A percentile compares a stretch with the other conserved stretches of the same genome.
Conservation (phyloP, 805 yeast species). For the Hanseniaspora singularis region DNA sequence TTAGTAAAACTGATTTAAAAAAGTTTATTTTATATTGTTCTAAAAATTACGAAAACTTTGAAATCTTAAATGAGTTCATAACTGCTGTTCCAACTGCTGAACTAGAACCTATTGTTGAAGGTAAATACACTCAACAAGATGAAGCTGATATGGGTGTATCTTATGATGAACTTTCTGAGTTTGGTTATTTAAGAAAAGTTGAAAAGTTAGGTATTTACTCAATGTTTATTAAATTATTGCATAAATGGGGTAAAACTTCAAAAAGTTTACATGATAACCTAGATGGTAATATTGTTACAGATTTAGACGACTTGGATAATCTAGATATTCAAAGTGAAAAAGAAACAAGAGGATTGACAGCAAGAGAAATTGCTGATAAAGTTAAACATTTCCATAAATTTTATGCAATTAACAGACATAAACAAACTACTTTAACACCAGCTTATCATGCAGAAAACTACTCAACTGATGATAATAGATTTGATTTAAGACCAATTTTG, state of each 20-base stretch:
- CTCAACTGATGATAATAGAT: slow-evolving; percentile 95
- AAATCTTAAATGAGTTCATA: slow-evolving; percentile 64
- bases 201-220: slow-evolving; percentile 94
- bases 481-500: slow-evolving; percentile 90
- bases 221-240: slow-evolving; percentile 80
- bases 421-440: slow-evolving; percentile 95
- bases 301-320: slow-evolving; percentile 5
- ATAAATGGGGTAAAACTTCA: slow-evolving; percentile 50
- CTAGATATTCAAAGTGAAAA: not conserved
- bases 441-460: slow-evolving; percentile 96
- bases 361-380: slow-evolving; percentile 78
- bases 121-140: slow-evolving; percentile 79
- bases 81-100: slow-evolving; percentile 97
- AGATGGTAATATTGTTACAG: slow-evolving; percentile 8
- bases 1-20: slow-evolving; percentile 86
- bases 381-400: slow-evolving; percentile 87
- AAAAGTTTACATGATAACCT: slow-evolving; percentile 6
- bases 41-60: slow-evolving; percentile 48
- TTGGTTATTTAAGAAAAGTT: slow-evolving; percentile 83
- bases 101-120: slow-evolving; percentile 85
- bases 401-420: slow-evolving; percentile 91
- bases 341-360: slow-evolving; percentile 56
- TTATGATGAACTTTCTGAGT: slow-evolving; percentile 80
- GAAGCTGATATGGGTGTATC: slow-evolving; percentile 98
- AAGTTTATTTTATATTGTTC: slow-evolving; percentile 74